Evolutionary conservation across 495 filamentous ascomycete genomes (phyloP).

Genomic region (Podospora appendiculata): DNA sequence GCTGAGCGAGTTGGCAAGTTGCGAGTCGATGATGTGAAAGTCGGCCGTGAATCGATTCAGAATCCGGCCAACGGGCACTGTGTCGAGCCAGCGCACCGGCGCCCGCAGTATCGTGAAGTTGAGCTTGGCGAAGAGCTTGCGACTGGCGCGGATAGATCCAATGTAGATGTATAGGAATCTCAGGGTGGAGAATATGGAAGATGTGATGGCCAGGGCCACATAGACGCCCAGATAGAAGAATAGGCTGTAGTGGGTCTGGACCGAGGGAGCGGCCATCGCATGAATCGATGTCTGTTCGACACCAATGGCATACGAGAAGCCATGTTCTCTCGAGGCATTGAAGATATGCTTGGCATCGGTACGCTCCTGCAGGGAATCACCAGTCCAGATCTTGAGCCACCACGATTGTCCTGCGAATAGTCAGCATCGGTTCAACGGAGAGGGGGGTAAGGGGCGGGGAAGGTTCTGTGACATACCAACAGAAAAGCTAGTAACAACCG

Average conservation of each 20-base stretch:
- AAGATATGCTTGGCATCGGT: slow-evolving; percentile 4
- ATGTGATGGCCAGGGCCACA: slow-evolving; percentile 47
- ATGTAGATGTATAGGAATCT: slow-evolving; percentile 52
- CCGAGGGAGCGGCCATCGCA: slow-evolving; percentile 14
- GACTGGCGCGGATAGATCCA: slow-evolving; percentile 55
- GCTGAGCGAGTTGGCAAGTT: slow-evolving; percentile 50
- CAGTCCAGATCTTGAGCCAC: slow-evolving; percentile 68
- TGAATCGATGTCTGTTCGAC: slow-evolving; percentile 32
- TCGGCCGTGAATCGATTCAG: slow-evolving; percentile 77
- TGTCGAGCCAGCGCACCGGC: slow-evolving; percentile 73
- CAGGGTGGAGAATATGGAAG: slow-evolving; percentile 48
- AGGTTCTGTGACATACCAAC: slow-evolving; percentile 28
- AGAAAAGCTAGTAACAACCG: slow-evolving; percentile 39
- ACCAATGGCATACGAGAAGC: slow-evolving; percentile 23
- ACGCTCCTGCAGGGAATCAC: slow-evolving; percentile 18
- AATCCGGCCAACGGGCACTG: slow-evolving; percentile 68
- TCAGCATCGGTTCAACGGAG: neutral
- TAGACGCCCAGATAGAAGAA: slow-evolving; percentile 63
- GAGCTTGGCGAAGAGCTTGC: slow-evolving; percentile 55
- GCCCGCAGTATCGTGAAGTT: slow-evolving; percentile 59
- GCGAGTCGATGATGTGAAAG: slow-evolving; percentile 63
- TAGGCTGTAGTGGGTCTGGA: slow-evolving; percentile 24
- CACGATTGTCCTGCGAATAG: slow-evolving; percentile 40
- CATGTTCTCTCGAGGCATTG: slow-evolving; percentile 16
- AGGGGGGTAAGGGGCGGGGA: neutral